Evolutionary conservation across 2,329 filamentous ascomycete genomes (phyloP), one percentile per base, ranked within the genome.

Genomic region (Trichophyton verrucosum): DNA sequence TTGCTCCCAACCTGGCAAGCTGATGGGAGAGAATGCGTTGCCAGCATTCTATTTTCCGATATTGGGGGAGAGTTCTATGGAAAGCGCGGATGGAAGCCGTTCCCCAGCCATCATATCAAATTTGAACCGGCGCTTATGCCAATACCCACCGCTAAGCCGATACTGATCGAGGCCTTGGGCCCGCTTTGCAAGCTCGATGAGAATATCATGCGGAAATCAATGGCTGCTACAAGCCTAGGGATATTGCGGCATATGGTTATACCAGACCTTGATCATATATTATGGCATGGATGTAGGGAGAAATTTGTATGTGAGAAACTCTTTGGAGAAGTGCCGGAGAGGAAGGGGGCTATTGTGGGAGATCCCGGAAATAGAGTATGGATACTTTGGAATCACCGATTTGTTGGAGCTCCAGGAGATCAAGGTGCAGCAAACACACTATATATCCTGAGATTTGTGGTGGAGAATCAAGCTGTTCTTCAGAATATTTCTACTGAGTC

Each of bases 41-140:
- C 61, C 11, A 67, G 66, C 55, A 58, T 68, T 5, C 63, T 69
- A 0, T 69, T 66, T 61, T 69, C 67, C 3, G 68, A 66, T 56
- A 68, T 68, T 46, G 65, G 66, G 3, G 64, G 60, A 3, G 24
- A 46, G 15, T 69, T 66, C 51, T 69, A 69, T 61, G 27, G 40
- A 11, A 62, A 59, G 1, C 57, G 65, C 27, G 67, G 67, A 57
- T 68, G 67, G 67, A 53, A 60, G 20, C 58, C 64, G 5, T 65
- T 64, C 59, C 60, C 66, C 7, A 65, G 61, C 44, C 61, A 63
- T 47, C 62, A 68, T 46, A 15, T 68, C 3, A 64, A 64, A 42
- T 63, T 68, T 40, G 44, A 61, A 17, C 58, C 64, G 17, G 47
- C 46, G 7, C 11, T 15, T 3, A 33, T n/a, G 3, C 30, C 36